phyloP scores from a whole-genome alignment of 805 yeast species.

The Wickerhamomyces sydowiorum region DNA sequence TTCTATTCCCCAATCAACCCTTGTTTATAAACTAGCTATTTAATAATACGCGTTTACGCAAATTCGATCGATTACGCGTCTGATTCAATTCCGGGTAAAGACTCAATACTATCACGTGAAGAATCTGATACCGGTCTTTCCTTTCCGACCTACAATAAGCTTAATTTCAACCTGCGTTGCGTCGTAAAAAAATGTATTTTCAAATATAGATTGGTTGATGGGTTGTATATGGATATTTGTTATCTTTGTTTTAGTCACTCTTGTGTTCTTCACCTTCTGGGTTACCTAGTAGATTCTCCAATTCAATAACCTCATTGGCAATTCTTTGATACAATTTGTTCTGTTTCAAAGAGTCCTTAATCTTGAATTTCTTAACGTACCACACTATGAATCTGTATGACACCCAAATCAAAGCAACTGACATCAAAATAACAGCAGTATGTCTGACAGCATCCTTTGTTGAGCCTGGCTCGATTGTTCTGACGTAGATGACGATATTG shows the following conservation, averaged over 20 bases:
- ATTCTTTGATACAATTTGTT: conserved; percentile 18
- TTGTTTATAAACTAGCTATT: too few species aligned
- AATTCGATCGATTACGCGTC: too few species aligned
- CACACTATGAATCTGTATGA: conserved; percentile 15
- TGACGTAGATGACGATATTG: conserved; percentile 27
- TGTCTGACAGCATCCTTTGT: conserved; percentile 13
- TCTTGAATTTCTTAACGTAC: conserved; percentile 14
- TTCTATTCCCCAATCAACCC: too few species aligned
- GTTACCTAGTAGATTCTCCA: conserved; percentile 13
- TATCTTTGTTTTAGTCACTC: too few species aligned
- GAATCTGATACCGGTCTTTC: too few species aligned
- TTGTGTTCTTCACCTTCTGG: conserved; percentile 6
- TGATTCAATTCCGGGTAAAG: too few species aligned
- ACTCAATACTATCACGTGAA: too few species aligned
- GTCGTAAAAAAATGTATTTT: too few species aligned
- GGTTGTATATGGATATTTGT: neutral
- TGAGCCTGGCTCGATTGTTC: conserved; percentile 24
- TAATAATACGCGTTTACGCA: neutral
- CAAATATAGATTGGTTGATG: too few species aligned
- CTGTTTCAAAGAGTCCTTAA: conserved; percentile 11
- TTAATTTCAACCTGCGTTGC: too few species aligned
- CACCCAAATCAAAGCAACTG: conserved; percentile 14
- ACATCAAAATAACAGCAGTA: conserved; percentile 10
- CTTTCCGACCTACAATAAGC: too few species aligned
- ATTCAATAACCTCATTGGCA: conserved; percentile 16